Conservation (phyloP, 169 alveolate species). For the Plasmodium coatneyi region DNA sequence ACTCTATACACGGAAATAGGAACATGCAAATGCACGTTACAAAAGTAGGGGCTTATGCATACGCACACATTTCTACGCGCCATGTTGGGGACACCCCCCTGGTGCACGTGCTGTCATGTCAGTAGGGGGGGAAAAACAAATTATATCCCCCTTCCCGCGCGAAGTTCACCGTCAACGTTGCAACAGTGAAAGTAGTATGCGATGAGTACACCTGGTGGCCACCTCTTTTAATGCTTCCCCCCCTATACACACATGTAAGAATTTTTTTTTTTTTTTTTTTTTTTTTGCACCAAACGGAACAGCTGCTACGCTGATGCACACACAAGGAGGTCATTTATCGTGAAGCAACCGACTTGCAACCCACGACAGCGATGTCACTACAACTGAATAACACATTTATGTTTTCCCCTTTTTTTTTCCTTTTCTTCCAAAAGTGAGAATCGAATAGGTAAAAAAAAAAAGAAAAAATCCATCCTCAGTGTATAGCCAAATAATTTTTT, state of each 20-base stretch:
- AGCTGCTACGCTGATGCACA: neutral
- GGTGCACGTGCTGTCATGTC: neutral
- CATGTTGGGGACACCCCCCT: neutral
- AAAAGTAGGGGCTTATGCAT: neutral
- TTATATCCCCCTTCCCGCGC: neutral
- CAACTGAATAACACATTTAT: neutral
- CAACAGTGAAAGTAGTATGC: neutral
- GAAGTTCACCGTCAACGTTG: neutral
- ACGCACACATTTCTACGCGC: neutral
- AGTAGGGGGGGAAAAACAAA: neutral
- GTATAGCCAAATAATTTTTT: neutral
- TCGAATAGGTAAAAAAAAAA: neutral
- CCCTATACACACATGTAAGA: neutral
- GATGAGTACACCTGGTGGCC: neutral
- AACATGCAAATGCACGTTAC: neutral
- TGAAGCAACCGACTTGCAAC: neutral
- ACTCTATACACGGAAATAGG: neutral
- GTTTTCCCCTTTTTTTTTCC: neutral
- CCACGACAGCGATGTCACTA: neutral
- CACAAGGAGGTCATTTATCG: neutral
- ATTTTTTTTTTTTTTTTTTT: too few species aligned
- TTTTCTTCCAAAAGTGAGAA: neutral
- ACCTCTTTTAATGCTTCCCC: neutral
- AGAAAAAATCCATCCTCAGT: neutral
- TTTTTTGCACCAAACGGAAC: neutral